phyloP scores from a whole-genome alignment of 306 rosid genomes.

The Begonia loranthoides region DNA sequence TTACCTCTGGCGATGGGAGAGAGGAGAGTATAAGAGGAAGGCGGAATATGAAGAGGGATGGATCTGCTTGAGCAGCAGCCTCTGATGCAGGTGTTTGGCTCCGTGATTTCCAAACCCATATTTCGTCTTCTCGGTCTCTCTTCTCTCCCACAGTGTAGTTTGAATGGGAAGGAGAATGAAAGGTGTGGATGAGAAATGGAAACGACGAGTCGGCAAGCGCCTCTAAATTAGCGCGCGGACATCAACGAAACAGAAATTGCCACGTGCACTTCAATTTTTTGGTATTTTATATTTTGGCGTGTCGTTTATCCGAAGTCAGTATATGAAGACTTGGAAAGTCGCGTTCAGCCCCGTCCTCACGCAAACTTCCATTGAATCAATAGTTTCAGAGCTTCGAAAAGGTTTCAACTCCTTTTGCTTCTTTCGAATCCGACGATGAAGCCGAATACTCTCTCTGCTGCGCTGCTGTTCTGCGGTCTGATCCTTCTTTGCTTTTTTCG shows the following conservation, averaged over 20 bases:
- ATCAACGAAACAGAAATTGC: too few relatives aligned
- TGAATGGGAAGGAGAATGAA: background rate
- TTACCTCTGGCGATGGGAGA: conserved; percentile 75
- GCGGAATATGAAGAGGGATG: conserved; percentile 74
- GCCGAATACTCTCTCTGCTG: background rate
- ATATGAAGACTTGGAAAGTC: too few relatives aligned
- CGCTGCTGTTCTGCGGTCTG: background rate
- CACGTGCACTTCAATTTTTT: too few relatives aligned
- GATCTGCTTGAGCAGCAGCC: conserved; percentile 70
- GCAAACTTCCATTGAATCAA: too few relatives aligned
- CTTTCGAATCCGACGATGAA: background rate
- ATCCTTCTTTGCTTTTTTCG: background rate
- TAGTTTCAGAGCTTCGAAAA: too few relatives aligned
- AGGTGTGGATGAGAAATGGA: background rate
- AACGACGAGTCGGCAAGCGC: too few relatives aligned
- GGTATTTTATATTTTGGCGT: too few relatives aligned
- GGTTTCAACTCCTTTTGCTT: too few relatives aligned
- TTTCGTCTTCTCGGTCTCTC: background rate
- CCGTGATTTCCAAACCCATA: conserved; percentile 47
- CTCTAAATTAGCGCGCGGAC: too few relatives aligned
- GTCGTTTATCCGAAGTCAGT: too few relatives aligned
- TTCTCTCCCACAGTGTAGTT: background rate
- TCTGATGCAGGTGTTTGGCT: conserved; percentile 77
- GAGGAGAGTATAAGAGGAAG: conserved; percentile 56
- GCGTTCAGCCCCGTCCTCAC: too few relatives aligned